Base-by-base conservation (phyloP, 257 asterid genomes). In the Solanum virginianum region DNA sequence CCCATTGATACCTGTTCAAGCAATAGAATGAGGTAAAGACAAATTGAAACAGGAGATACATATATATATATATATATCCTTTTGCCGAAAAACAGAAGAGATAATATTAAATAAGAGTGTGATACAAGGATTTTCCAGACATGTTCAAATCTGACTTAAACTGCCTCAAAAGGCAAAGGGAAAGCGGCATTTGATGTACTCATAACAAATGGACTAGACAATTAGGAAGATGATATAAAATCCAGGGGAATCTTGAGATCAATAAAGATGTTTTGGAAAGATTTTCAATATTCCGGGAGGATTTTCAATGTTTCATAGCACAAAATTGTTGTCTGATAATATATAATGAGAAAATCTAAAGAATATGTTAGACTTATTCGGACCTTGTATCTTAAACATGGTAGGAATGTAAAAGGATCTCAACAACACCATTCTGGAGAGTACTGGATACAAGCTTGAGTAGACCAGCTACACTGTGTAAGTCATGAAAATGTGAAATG, bases 1-100 rank as follows among this genome's bases (percentile, higher is more conserved):
- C 97, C 99, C 97, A 94, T 92, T 22, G 99, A 97, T 62, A 97
- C 94, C 99, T 96, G 95, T 69, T 86, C 75, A 82, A 81, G 56
- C 36, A 82, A 82, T 83, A 60, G 82, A 83, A 85, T 81, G 85
- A 77, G 63, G 74, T 65, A 80, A 49, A 55, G 32, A 83, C 63
- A 82, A 43, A 62, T 17, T 57, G 47, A 53, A 79, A 41, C 39
- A 10, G 1, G 54, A 70, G 80, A 18, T 18, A 41, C 5, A 39
- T 39, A 39, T 39, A 32, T 32, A 32, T 32, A 32, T 36, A 0
- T 36, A 4, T 36, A 36, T 36, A 36, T 36, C n/a, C 22, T 53
- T 70, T 70, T 39, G 49, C 11, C 3, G 1, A 39, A 70, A 70
- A 41, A 10, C 51, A 79, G 83, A 53, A 29, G 17, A 53, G 53